phyloP scores from a whole-genome alignment of 345 rosid genomes.

The Orychophragmus violaceus region DNA sequence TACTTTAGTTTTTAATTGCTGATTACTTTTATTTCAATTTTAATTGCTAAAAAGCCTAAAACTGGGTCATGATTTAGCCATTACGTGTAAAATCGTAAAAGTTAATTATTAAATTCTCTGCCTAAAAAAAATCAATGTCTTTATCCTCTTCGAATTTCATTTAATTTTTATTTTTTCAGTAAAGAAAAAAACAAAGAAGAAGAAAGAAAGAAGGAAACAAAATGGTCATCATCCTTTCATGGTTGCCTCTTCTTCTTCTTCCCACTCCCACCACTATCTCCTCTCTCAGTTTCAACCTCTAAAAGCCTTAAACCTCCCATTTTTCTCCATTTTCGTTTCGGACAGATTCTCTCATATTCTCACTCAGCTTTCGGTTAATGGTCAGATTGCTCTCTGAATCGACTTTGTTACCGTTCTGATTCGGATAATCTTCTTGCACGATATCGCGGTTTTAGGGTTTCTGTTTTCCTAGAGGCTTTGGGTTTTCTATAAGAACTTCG shows the following conservation, averaged over 20 bases:
- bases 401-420: conserved; percentile 10
- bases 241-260: conserved; percentile 22
- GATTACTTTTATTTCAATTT: not conserved
- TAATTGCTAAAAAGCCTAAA: not conserved
- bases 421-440: not conserved
- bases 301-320: conserved; percentile 1
- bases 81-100: not conserved
- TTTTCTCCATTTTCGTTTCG: not conserved
- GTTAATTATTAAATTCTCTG: not conserved
- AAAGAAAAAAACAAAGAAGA: not conserved
- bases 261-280: conserved; percentile 27
- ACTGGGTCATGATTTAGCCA: conserved; percentile 9
- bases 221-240: conserved; percentile 25
- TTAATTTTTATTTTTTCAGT: not conserved
- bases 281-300: not conserved
- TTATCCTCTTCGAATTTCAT: not conserved
- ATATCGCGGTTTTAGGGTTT: not conserved
- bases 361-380: not conserved
- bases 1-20: no score
- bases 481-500: not conserved
- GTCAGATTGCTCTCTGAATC: conserved; percentile 13
- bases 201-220: conserved; percentile 2
- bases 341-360: not conserved
- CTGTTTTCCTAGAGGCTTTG: not conserved
- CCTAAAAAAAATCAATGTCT: conserved; percentile 7